These are phyloP conservation scores for Evernia prunastri DNA, from an alignment of 495 filamentous ascomycete genomes.

Conservation along the genomic window DNA sequence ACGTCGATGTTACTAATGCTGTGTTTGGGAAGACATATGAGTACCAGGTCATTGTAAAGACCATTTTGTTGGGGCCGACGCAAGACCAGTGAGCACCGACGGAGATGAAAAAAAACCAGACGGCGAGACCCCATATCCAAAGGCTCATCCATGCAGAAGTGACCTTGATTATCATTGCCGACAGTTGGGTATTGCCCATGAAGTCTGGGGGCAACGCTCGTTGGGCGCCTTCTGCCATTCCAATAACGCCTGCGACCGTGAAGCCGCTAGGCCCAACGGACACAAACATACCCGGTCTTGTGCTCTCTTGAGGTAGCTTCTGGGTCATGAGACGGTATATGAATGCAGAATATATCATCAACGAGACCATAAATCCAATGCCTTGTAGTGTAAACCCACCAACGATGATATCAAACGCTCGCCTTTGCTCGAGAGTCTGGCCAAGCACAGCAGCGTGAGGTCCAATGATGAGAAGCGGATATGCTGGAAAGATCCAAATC, in stretches of 20 bases:
- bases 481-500: conserved; percentile 87
- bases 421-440: conserved; percentile 34
- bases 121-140: conserved; percentile 79
- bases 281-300: conserved; percentile 80
- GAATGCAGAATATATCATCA: conserved; percentile 83
- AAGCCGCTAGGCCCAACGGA: conserved; percentile 60
- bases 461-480: conserved; percentile 74
- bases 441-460: conserved; percentile 66
- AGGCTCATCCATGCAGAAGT: conserved; percentile 55
- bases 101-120: conserved; percentile 82
- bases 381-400: conserved; percentile 70
- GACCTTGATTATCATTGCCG: conserved; percentile 50
- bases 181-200: conserved; percentile 52
- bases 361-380: conserved; percentile 74
- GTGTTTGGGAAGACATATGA: conserved; percentile 87
- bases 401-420: conserved; percentile 58
- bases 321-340: conserved; percentile 88
- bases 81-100: conserved; percentile 72
- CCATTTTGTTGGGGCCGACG: conserved; percentile 52
- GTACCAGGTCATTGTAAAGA: conserved; percentile 84
- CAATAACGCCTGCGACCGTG: conserved; percentile 63
- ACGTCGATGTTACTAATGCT: conserved; percentile 64
- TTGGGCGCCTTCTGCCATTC: conserved; percentile 46
- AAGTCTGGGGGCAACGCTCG: conserved; percentile 46
- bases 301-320: conserved; percentile 70